These are phyloP conservation scores for Malus hybrid DNA, from an alignment of 331 rosid genomes.

Conservation along the genomic window DNA sequence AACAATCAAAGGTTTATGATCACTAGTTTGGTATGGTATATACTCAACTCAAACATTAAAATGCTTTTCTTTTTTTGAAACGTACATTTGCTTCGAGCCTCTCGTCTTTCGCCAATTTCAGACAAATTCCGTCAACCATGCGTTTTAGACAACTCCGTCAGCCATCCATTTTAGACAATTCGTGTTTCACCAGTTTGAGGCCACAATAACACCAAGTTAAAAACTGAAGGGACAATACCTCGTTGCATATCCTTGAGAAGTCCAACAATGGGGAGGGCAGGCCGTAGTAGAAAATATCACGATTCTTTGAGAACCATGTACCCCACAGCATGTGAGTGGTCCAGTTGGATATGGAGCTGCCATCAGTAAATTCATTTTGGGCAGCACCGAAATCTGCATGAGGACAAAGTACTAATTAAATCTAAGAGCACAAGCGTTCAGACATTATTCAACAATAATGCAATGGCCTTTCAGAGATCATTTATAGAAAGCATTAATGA, in stretches of 20 bases:
- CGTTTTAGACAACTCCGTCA: constrained; percentile 4
- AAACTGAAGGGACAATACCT: constrained; percentile 45
- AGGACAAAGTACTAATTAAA: neutral
- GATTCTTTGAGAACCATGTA: constrained; percentile 72
- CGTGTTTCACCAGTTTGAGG: constrained; percentile 20
- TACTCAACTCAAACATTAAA: neutral
- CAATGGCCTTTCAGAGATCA: neutral
- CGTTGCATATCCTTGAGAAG: constrained; percentile 40
- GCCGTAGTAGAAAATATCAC: constrained; percentile 47
- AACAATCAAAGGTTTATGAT: no score
- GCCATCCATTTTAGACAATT: constrained; percentile 31
- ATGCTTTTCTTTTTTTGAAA: neutral
- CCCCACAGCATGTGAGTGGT: constrained; percentile 73
- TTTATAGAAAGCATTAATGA: neutral
- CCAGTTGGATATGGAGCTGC: constrained; percentile 22
- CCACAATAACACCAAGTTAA: constrained; percentile 45
- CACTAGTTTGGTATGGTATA: no score
- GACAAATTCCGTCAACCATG: neutral
- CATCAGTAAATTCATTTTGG: constrained; percentile 29
- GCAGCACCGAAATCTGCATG: constrained; percentile 42
- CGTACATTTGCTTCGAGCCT: constrained; percentile 1
- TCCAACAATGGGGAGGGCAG: constrained; percentile 75
- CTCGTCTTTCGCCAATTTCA: constrained; percentile 24
- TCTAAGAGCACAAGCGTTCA: neutral
- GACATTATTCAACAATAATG: constrained; percentile 9